phyloP scores from a whole-genome alignment of 495 filamentous ascomycete genomes.

The Xylaria telfairii region DNA sequence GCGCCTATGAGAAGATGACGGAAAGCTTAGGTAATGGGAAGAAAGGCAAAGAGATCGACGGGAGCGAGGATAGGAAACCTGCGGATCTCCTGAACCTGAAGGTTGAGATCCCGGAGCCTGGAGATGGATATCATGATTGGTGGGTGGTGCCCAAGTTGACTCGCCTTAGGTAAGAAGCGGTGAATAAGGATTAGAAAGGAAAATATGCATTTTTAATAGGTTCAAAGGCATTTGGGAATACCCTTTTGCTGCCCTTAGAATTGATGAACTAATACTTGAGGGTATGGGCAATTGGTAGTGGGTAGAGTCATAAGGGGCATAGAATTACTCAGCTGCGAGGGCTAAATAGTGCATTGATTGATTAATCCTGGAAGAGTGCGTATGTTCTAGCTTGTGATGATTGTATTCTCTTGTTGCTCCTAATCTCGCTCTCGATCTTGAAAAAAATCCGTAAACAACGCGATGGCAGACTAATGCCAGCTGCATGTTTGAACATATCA shows the following conservation, averaged over 20 bases:
- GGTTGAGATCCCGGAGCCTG: slow-evolving; percentile 62
- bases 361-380: not conserved
- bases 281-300: not conserved
- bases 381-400: not conserved
- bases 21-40: not conserved
- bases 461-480: not conserved
- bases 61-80: slow-evolving; percentile 23
- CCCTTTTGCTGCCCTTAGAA: not conserved
- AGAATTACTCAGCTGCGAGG: not conserved
- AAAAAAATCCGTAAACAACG: not conserved
- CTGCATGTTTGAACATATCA: not conserved
- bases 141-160: slow-evolving; percentile 76
- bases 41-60: slow-evolving; percentile 14
- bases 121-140: slow-evolving; percentile 71
- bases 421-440: not conserved
- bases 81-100: slow-evolving; percentile 42
- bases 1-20: slow-evolving; percentile 39
- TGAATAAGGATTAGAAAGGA: not conserved
- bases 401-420: not conserved
- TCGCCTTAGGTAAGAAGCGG: not conserved
- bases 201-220: not conserved
- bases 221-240: not conserved
- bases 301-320: not conserved
- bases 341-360: not conserved
- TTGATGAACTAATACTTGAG: not conserved